Conservation (phyloP, 2,329 filamentous ascomycete genomes). For the Neonectria ditissima region DNA sequence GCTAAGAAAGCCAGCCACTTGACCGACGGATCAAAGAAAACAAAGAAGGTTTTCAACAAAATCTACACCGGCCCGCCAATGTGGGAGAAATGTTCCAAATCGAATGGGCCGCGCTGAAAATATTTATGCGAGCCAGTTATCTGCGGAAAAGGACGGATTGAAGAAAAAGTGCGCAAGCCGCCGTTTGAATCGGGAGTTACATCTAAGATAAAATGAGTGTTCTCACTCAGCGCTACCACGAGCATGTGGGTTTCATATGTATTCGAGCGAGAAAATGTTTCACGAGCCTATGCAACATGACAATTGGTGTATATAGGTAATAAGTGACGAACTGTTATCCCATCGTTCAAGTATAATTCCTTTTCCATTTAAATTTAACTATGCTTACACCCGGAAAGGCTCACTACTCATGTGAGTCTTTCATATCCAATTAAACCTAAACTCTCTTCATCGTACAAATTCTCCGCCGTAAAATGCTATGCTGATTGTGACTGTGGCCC, state of each 20-base stretch:
- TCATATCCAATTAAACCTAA: constrained; percentile 13
- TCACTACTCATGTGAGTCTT: constrained; percentile 29
- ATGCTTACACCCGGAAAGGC: constrained; percentile 20
- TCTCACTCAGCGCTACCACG: too few relatives aligned
- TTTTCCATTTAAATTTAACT: background rate
- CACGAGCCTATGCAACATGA: background rate
- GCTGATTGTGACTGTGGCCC: constrained; percentile 28
- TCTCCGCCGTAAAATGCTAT: constrained; percentile 26
- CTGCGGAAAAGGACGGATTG: background rate
- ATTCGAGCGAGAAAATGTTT: background rate
- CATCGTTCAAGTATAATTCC: too few relatives aligned
- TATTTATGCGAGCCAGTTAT: background rate
- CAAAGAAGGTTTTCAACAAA: too few relatives aligned
- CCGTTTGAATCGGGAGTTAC: background rate
- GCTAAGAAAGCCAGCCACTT: background rate
- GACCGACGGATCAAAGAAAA: background rate
- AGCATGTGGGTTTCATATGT: too few relatives aligned
- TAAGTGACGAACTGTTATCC: too few relatives aligned
- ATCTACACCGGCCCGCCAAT: background rate
- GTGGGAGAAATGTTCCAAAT: background rate
- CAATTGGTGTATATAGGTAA: background rate
- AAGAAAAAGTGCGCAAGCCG: background rate
- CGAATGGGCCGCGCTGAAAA: background rate
- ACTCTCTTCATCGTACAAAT: constrained; percentile 23
- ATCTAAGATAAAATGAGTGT: too few relatives aligned